Conservation (phyloP, 106 monocot species). For the Triglochin maritima region DNA sequence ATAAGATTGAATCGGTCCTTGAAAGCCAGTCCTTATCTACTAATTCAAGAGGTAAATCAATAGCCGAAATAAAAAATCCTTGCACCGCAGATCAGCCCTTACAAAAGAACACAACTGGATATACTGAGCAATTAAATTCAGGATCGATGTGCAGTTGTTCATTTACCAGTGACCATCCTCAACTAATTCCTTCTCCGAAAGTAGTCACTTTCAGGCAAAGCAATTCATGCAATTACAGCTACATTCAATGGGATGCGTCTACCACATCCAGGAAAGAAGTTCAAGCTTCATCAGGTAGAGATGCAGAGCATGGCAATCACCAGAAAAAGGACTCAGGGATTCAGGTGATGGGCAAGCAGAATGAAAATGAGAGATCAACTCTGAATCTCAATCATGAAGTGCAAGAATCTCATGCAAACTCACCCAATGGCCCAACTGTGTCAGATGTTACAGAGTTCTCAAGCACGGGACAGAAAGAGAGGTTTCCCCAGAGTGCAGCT, state of each 20-base stretch:
- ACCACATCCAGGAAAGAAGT: neutral
- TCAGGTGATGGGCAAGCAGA: neutral
- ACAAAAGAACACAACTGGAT: neutral
- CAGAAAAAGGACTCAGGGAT: neutral
- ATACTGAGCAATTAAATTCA: neutral
- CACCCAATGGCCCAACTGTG: neutral
- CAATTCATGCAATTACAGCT: neutral
- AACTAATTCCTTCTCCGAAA: neutral
- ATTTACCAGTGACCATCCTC: neutral
- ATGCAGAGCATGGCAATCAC: neutral
- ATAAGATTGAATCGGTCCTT: neutral
- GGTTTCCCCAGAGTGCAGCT: neutral
- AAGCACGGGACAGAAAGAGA: neutral
- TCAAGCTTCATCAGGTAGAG: neutral
- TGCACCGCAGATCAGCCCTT: neutral
- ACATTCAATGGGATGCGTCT: neutral
- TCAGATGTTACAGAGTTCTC: neutral
- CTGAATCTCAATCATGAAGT: neutral
- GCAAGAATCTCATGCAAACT: slow-evolving; percentile 2
- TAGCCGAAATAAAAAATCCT: neutral
- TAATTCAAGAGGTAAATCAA: neutral
- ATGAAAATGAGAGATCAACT: neutral
- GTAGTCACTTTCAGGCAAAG: neutral
- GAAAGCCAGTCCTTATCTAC: neutral
- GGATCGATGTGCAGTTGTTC: neutral